phyloP scores from a whole-genome alignment of 805 yeast genomes.

The Candida nemodendra region DNA sequence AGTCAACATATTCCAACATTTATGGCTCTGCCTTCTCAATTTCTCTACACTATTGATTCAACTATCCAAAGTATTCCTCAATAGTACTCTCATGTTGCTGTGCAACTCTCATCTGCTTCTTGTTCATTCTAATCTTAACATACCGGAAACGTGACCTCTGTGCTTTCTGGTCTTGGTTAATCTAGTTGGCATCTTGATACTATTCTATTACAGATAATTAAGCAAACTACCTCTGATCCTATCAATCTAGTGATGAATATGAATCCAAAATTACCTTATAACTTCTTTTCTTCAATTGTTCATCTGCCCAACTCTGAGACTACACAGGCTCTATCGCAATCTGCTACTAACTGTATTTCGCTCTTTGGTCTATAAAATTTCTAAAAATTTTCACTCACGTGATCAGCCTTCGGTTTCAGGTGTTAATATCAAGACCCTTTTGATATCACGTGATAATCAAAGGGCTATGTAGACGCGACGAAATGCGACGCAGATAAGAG shows the following conservation, averaged over 20 bases:
- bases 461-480: not conserved
- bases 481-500: not conserved
- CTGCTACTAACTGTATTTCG: constrained; percentile 7
- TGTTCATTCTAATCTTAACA: constrained; percentile 37
- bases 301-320: too few species aligned
- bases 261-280: too few species aligned
- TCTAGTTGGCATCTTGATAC: constrained; percentile 90
- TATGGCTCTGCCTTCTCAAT: not conserved
- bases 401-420: not conserved
- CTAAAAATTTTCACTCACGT: constrained; percentile 12
- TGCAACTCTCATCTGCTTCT: not conserved
- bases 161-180: constrained; percentile 99
- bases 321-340: too few species aligned
- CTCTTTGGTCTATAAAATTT: constrained; percentile 7
- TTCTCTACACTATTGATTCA: too few species aligned
- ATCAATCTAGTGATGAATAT: too few species aligned
- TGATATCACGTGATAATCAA: constrained; percentile 9
- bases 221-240: not conserved
- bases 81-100: too few species aligned
- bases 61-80: too few species aligned
- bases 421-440: constrained; percentile 6
- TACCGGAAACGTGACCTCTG: constrained; percentile 99
- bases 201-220: not conserved
- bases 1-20: too few species aligned
- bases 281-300: not conserved